These are phyloP conservation scores for Discostella stelligera DNA, from an alignment of 352 stramenopile species.

Conservation along the genomic window DNA sequence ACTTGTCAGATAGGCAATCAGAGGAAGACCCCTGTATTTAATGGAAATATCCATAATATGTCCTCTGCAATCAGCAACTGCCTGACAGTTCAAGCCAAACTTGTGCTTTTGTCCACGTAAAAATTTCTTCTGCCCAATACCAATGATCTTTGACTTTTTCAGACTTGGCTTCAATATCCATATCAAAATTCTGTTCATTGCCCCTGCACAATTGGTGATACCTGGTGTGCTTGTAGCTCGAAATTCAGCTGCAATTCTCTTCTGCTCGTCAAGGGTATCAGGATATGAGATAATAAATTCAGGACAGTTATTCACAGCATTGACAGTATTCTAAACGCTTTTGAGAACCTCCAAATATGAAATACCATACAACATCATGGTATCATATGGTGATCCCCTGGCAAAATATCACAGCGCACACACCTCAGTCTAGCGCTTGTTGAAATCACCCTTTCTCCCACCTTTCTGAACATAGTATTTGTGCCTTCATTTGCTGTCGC, in stretches of 20 bases:
- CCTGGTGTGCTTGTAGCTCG: slow-evolving; percentile 11
- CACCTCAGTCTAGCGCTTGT: slow-evolving; percentile 13
- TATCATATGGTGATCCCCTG: slow-evolving; percentile 35
- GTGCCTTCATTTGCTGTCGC: neutral
- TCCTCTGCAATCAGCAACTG: slow-evolving; percentile 20
- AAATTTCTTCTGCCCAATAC: slow-evolving; percentile 23
- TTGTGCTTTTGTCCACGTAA: slow-evolving; percentile 45
- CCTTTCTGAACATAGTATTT: neutral
- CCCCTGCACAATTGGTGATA: slow-evolving; percentile 30
- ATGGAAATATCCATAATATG: slow-evolving; percentile 44
- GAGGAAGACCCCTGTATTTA: slow-evolving; percentile 26
- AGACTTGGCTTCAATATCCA: slow-evolving; percentile 46
- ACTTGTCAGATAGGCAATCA: too few species aligned
- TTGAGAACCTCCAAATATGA: slow-evolving; percentile 21
- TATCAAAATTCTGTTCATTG: slow-evolving; percentile 50
- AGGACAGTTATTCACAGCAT: slow-evolving; percentile 34
- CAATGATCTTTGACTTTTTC: slow-evolving; percentile 17
- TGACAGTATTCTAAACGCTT: slow-evolving; percentile 32
- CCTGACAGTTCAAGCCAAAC: slow-evolving; percentile 49
- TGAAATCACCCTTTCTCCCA: neutral
- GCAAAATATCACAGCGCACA: slow-evolving; percentile 33
- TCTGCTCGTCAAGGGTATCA: slow-evolving; percentile 25
- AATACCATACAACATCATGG: slow-evolving; percentile 23
- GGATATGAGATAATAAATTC: slow-evolving; percentile 36
- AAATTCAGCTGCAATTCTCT: slow-evolving; percentile 45